Evolutionary conservation across 257 asterid genomes (phyloP).

Genomic region (Solanum paucissectum): DNA sequence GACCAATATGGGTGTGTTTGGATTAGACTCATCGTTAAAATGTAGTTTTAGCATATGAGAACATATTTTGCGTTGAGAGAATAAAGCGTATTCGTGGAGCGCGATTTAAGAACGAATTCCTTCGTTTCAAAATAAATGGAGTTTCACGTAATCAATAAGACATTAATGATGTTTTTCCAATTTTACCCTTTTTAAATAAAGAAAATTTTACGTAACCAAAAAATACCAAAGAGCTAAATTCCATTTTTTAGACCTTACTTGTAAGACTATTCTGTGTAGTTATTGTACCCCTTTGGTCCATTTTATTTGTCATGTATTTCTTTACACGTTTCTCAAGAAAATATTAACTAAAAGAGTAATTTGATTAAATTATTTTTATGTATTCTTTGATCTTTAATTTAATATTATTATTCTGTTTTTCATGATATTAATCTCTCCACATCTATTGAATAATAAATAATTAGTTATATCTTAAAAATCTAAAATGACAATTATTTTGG

Average conservation of each 20-base stretch:
- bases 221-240: too few relatives aligned
- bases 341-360: background rate
- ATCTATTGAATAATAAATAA: background rate
- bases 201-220: background rate
- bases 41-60: background rate
- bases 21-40: too few relatives aligned
- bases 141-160: background rate
- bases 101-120: background rate
- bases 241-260: background rate
- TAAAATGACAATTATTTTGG: too few relatives aligned
- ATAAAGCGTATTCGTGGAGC: background rate
- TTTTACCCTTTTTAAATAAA: background rate
- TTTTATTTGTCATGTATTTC: background rate
- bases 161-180: background rate
- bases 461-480: background rate
- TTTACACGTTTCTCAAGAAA: too few relatives aligned
- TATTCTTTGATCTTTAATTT: too few relatives aligned
- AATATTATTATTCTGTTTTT: too few relatives aligned
- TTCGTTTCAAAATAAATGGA: background rate
- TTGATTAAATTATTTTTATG: background rate
- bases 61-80: background rate
- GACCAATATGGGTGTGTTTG: too few relatives aligned
- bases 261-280: background rate
- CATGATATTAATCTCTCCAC: background rate
- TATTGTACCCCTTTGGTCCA: background rate